Evolutionary conservation across 1,139 yeast species (phyloP).

Genomic region (Pichia sp.): DNA sequence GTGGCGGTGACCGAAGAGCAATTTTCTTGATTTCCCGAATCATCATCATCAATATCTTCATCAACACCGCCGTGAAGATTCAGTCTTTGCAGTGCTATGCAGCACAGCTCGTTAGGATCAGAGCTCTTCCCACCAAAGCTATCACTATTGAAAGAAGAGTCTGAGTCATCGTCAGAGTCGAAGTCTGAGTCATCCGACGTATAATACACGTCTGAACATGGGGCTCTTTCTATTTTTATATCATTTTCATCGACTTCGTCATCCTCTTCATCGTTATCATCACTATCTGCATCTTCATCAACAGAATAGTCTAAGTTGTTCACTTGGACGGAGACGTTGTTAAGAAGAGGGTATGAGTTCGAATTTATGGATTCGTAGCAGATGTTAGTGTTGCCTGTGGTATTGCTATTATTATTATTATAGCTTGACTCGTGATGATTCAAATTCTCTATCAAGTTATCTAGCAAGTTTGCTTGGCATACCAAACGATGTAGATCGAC

Average conservation of each 20-base stretch:
- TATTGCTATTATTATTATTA: constrained; percentile 14
- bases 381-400: not conserved
- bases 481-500: constrained; percentile 60
- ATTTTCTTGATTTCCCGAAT: not conserved
- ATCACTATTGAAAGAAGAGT: constrained; percentile 12
- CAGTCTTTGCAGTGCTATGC: constrained; percentile 9
- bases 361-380: constrained; percentile 12
- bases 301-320: constrained; percentile 3
- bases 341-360: constrained; percentile 16
- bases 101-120: constrained; percentile 25
- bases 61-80: constrained; percentile 6
- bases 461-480: constrained; percentile 73
- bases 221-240: constrained; percentile 9
- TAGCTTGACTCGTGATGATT: constrained; percentile 17
- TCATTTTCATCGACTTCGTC: constrained; percentile 5
- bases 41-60: not conserved
- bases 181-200: constrained; percentile 24
- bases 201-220: constrained; percentile 16
- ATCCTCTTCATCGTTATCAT: constrained; percentile 10
- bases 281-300: not conserved
- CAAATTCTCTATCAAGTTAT: constrained; percentile 53
- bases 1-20: not conserved
- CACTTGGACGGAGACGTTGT: constrained; percentile 9
- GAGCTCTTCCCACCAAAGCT: constrained; percentile 21
- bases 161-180: constrained; percentile 15